Conservation (phyloP, 805 yeast species). For the Starmerella cellae region DNA sequence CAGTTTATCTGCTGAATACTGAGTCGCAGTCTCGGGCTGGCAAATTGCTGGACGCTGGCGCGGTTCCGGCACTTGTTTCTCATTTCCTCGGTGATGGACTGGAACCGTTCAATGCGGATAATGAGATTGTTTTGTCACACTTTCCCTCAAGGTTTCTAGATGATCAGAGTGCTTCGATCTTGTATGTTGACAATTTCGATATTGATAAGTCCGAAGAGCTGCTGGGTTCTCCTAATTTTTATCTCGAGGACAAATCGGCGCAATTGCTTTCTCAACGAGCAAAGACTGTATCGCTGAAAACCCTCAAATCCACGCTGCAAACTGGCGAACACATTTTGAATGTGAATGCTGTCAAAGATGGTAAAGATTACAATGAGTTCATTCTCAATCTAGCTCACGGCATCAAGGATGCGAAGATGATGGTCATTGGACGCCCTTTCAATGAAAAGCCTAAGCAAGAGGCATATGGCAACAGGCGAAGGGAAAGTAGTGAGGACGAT, state of each 20-base stretch:
- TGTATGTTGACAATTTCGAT: constrained; percentile 18
- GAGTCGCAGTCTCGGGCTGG: constrained; percentile 7
- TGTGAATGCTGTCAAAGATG: constrained; percentile 2
- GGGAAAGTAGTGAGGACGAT: too few relatives aligned
- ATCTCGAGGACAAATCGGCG: constrained; percentile 3
- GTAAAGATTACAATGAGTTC: not conserved
- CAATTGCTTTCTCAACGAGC: not conserved
- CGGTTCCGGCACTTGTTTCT: constrained; percentile 12
- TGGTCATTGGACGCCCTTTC: constrained; percentile 17
- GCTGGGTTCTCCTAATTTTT: constrained; percentile 17
- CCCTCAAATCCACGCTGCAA: constrained; percentile 1
- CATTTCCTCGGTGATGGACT: constrained; percentile 19
- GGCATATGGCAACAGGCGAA: constrained; percentile 1
- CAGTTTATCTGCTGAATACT: constrained; percentile 18
- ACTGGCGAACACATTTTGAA: constrained; percentile 5
- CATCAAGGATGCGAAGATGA: constrained; percentile 6
- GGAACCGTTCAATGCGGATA: constrained; percentile 3
- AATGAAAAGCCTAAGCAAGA: not conserved
- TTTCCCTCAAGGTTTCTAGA: constrained; percentile 19
- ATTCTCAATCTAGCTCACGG: not conserved
- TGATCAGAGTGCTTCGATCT: constrained; percentile 13
- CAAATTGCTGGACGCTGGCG: constrained; percentile 7
- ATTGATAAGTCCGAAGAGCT: constrained; percentile 5
- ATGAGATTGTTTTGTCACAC: constrained; percentile 8
- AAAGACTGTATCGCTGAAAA: not conserved